Evolutionary conservation across 2,329 filamentous ascomycete species (phyloP).

Genomic region (Lachnellula hyalina): DNA sequence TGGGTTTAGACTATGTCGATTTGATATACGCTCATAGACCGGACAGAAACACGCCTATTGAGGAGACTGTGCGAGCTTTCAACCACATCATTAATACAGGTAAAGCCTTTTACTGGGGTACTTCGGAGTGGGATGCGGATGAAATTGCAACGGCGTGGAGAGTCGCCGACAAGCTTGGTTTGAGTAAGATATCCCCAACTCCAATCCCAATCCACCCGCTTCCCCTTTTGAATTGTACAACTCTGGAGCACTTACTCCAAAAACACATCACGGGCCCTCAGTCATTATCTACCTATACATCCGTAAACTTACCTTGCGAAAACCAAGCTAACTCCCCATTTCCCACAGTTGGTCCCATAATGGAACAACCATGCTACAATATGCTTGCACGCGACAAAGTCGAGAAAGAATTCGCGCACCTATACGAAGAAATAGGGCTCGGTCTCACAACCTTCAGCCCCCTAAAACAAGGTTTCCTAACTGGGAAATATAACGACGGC

Average conservation of each 20-base stretch:
- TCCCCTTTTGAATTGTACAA: no score
- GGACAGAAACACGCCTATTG: constrained; percentile 63
- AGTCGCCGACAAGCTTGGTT: constrained; percentile 52
- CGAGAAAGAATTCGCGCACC: constrained; percentile 55
- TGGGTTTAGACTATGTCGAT: constrained; percentile 53
- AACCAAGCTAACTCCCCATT: no score
- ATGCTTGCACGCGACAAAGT: constrained; percentile 56
- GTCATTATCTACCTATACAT: no score
- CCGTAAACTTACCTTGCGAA: no score
- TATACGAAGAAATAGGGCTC: constrained; percentile 55
- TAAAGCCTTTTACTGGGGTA: constrained; percentile 67
- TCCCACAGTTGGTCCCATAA: constrained; percentile 47
- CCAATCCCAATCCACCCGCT: no score
- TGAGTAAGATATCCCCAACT: constrained; percentile 30
- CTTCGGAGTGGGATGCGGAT: constrained; percentile 61
- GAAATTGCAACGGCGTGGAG: constrained; percentile 61
- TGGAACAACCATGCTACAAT: constrained; percentile 65
- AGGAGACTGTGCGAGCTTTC: constrained; percentile 65
- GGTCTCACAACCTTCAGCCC: constrained; percentile 61
- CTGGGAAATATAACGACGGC: constrained; percentile 62
- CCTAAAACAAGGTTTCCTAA: constrained; percentile 54
- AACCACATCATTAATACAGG: constrained; percentile 64
- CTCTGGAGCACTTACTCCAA: no score
- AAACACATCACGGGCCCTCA: no score
- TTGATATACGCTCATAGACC: constrained; percentile 65